Conservation (phyloP, 2,329 filamentous ascomycete species). For the Thelonectria olida region DNA sequence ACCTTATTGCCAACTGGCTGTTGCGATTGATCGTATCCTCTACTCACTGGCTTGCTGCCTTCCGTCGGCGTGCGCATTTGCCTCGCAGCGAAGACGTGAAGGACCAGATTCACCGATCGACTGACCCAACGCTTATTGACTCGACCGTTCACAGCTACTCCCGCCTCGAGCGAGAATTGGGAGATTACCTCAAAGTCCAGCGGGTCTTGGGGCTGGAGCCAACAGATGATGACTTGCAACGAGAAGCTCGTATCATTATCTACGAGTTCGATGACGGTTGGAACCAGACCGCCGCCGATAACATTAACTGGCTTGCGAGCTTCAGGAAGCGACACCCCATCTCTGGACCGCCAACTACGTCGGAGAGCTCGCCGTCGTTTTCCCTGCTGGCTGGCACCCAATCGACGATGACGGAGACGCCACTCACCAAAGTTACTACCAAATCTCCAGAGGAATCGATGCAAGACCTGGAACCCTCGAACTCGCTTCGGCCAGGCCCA, state of each 20-base stretch:
- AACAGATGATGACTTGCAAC: conserved; percentile 63
- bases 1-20: conserved; percentile 64
- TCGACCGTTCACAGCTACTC: conserved; percentile 68
- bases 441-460: conserved; percentile 24
- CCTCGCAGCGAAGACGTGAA: conserved; percentile 66
- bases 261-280: conserved; percentile 70
- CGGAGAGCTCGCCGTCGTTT: conserved; percentile 36
- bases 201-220: conserved; percentile 57
- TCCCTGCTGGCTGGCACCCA: conserved; percentile 32
- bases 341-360: conserved; percentile 12
- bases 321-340: conserved; percentile 60
- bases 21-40: conserved; percentile 61
- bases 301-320: conserved; percentile 59
- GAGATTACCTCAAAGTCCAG: conserved; percentile 59
- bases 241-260: conserved; percentile 67
- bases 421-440: conserved; percentile 28
- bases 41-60: conserved; percentile 63
- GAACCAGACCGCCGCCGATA: conserved; percentile 71
- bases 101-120: conserved; percentile 58
- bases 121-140: conserved; percentile 64
- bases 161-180: conserved; percentile 64
- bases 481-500: conserved; percentile 32
- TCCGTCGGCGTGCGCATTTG: conserved; percentile 65
- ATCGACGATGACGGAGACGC: conserved; percentile 25
- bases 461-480: conserved; percentile 13